Evolutionary conservation across 108 stramenopile genomes (phyloP).

Genomic region (Mediolabrus comicus): DNA sequence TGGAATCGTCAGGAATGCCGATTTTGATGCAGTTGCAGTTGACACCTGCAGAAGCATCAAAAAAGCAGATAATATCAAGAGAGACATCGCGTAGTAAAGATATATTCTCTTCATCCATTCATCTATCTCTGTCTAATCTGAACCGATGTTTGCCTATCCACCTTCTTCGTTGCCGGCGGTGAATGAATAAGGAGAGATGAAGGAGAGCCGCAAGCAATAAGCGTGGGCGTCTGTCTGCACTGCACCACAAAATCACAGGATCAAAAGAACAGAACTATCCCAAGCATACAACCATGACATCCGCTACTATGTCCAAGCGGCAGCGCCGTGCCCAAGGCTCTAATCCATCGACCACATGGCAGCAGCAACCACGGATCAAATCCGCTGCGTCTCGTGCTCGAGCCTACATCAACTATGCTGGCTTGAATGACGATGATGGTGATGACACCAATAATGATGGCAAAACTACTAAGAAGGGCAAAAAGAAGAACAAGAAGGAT

Average conservation of each 20-base stretch:
- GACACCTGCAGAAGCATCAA: not conserved
- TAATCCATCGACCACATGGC: slow-evolving; percentile 82
- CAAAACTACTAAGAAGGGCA: slow-evolving; percentile 1
- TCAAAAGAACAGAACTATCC: not conserved
- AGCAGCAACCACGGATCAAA: slow-evolving; percentile 83
- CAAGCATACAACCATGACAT: slow-evolving; percentile 12
- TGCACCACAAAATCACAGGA: not conserved
- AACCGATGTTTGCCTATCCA: not conserved
- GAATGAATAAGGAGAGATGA: too few species aligned
- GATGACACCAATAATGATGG: not conserved
- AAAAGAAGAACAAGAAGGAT: slow-evolving; percentile 15
- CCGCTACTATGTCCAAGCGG: slow-evolving; percentile 58
- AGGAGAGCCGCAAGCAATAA: too few species aligned
- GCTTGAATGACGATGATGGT: slow-evolving; percentile 50
- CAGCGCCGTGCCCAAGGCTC: slow-evolving; percentile 61
- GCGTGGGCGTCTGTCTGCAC: slow-evolving; percentile 11
- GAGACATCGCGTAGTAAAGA: too few species aligned
- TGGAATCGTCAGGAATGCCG: not conserved
- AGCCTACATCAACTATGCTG: slow-evolving; percentile 75
- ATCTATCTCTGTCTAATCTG: not conserved
- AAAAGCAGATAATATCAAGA: not conserved
- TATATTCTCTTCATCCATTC: too few species aligned
- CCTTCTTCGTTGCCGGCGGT: too few species aligned
- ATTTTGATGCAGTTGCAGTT: not conserved
- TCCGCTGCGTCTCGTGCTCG: slow-evolving; percentile 65